phyloP scores from a whole-genome alignment of 208 protist genomes.

The Cochliopodium minus region DNA sequence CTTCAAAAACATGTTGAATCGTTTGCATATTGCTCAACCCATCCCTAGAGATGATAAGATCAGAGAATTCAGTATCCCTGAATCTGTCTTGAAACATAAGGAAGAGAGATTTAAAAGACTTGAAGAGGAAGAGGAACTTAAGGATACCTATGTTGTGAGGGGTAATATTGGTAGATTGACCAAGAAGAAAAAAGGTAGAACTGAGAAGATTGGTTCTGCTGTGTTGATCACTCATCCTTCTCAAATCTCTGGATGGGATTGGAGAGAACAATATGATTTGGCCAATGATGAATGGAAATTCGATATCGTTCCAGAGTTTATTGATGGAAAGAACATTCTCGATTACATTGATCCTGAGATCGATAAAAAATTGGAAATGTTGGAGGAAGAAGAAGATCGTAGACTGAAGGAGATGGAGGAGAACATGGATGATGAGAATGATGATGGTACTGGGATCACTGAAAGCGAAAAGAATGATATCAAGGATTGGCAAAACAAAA shows the following conservation, averaged over 20 bases:
- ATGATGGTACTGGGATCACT: not conserved
- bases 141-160: too few species aligned
- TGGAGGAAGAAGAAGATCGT: slow-evolving; percentile 72
- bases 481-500: not conserved
- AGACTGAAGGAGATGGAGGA: slow-evolving; percentile 65
- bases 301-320: slow-evolving; percentile 96
- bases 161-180: too few species aligned
- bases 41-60: slow-evolving; percentile 61
- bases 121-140: slow-evolving; percentile 19
- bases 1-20: slow-evolving; percentile 66
- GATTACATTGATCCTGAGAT: slow-evolving; percentile 99
- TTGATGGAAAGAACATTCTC: slow-evolving; percentile 97
- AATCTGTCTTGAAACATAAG: slow-evolving; percentile 37
- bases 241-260: too few species aligned
- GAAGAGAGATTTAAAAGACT: not conserved
- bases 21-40: slow-evolving; percentile 49
- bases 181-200: slow-evolving; percentile 68
- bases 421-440: slow-evolving; percentile 23
- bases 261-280: slow-evolving; percentile 64
- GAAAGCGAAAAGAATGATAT: not conserved
- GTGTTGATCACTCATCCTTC: slow-evolving; percentile 60
- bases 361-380: slow-evolving; percentile 57
- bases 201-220: slow-evolving; percentile 68
- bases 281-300: slow-evolving; percentile 84
- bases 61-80: slow-evolving; percentile 50